phyloP scores from a whole-genome alignment of 768 basidiomycete genomes.

The Pleurotus eryngii region DNA sequence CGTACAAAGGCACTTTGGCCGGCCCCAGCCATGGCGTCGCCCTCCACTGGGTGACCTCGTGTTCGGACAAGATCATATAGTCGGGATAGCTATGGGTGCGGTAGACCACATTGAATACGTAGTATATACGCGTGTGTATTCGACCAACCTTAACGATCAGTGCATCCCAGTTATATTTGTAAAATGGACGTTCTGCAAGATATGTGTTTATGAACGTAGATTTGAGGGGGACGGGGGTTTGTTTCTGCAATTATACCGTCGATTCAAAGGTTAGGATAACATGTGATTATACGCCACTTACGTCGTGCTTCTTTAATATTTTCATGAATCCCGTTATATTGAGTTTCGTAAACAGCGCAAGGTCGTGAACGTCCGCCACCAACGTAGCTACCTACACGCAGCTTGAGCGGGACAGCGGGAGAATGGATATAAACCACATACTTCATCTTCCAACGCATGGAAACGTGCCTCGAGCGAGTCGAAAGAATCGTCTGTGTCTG shows the following conservation, averaged over 20 bases:
- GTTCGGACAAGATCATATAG: constrained; percentile 95
- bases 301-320: constrained; percentile 98
- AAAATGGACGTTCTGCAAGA: constrained; percentile 92
- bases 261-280: not conserved
- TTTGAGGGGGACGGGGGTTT: constrained; percentile 80
- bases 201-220: constrained; percentile 87
- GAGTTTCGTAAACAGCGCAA: constrained; percentile 90
- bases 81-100: constrained; percentile 56
- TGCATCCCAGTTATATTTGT: constrained; percentile 94
- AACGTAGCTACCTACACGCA: constrained; percentile 61
- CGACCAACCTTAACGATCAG: constrained; percentile 73
- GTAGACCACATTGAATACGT: not conserved
- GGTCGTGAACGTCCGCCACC: constrained; percentile 89
- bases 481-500: constrained; percentile 47
- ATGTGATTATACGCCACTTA: constrained; percentile 28
- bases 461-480: constrained; percentile 86
- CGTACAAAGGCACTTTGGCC: constrained; percentile 97
- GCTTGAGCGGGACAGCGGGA: not conserved
- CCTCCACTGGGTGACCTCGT: constrained; percentile 89
- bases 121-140: not conserved
- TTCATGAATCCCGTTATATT: constrained; percentile 99
- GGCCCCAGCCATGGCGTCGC: constrained; percentile 92
- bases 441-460: constrained; percentile 86
- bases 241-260: constrained; percentile 61
- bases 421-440: not conserved